Conservation (phyloP, 164 flowering plant genomes). For the Nymphaea thermarum region DNA sequence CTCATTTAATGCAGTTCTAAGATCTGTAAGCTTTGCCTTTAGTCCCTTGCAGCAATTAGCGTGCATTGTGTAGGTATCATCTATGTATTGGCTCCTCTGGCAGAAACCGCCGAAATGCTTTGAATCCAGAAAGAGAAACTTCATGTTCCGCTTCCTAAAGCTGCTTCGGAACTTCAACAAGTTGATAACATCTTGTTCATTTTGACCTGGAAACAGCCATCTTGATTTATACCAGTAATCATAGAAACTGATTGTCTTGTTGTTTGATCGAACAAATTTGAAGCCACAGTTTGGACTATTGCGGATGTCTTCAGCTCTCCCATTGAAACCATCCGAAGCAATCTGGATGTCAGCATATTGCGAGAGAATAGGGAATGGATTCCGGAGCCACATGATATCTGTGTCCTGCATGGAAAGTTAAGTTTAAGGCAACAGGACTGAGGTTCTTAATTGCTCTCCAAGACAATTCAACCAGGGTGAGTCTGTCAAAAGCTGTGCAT, state of each 20-base stretch:
- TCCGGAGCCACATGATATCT: constrained; percentile 61
- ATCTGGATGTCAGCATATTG: constrained; percentile 40
- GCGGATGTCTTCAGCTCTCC: constrained; percentile 15
- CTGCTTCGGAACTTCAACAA: constrained; percentile 1
- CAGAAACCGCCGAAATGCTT: constrained; percentile 23
- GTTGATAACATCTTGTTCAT: constrained; percentile 16
- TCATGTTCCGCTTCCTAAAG: neutral
- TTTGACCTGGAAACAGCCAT: constrained; percentile 9
- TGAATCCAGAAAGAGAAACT: constrained; percentile 15
- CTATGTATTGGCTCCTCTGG: constrained; percentile 12
- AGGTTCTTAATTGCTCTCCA: no score
- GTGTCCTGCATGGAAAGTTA: constrained; percentile 36
- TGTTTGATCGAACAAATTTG: constrained; percentile 46
- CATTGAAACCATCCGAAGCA: constrained; percentile 37
- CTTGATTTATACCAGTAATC: constrained; percentile 32
- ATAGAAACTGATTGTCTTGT: constrained; percentile 38
- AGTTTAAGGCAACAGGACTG: no score
- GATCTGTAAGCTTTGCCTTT: constrained; percentile 23
- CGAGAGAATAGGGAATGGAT: constrained; percentile 32
- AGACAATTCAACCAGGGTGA: no score
- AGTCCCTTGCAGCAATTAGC: constrained; percentile 25
- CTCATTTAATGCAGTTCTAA: constrained; percentile 24
- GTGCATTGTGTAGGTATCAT: constrained; percentile 19
- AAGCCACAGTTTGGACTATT: constrained; percentile 53
- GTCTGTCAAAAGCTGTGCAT: no score